Conservation (phyloP, 148 eudicot genomes). For the Chenopodium berlandieri region DNA sequence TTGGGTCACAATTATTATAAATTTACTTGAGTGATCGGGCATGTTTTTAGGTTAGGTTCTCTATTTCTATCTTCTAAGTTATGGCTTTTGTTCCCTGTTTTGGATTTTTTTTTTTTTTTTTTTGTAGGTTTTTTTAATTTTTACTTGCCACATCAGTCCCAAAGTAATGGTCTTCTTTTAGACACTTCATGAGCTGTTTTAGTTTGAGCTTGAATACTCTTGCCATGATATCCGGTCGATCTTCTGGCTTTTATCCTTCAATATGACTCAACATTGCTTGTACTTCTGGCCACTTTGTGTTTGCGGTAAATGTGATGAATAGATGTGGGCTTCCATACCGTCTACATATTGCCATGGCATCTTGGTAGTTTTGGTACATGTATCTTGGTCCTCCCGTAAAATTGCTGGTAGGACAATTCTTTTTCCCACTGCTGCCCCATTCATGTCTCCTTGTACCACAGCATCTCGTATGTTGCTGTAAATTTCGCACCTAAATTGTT, state of each 20-base stretch:
- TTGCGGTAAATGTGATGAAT: constrained; percentile 30
- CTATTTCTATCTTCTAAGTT: too few relatives aligned
- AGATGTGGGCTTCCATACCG: constrained; percentile 16
- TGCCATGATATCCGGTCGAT: background rate
- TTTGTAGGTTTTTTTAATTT: too few relatives aligned
- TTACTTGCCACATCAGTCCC: background rate
- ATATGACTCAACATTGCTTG: too few relatives aligned
- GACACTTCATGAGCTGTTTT: background rate
- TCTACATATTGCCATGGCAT: constrained; percentile 24
- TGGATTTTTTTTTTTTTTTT: too few relatives aligned
- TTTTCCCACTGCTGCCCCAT: background rate
- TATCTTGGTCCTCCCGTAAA: constrained; percentile 20
- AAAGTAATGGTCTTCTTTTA: background rate
- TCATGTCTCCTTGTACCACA: background rate
- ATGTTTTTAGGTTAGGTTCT: too few relatives aligned
- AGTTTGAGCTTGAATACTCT: constrained; percentile 22
- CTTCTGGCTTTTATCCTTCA: too few relatives aligned
- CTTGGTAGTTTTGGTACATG: constrained; percentile 21
- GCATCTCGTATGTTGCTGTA: background rate
- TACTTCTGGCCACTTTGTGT: constrained; percentile 19
- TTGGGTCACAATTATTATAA: too few relatives aligned
- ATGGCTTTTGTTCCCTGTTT: too few relatives aligned
- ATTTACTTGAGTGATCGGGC: too few relatives aligned
- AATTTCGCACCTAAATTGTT: background rate
- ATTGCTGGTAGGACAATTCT: constrained; percentile 9